phyloP scores from a whole-genome alignment of 2,329 filamentous ascomycete genomes.

The Ascochyta lentis region DNA sequence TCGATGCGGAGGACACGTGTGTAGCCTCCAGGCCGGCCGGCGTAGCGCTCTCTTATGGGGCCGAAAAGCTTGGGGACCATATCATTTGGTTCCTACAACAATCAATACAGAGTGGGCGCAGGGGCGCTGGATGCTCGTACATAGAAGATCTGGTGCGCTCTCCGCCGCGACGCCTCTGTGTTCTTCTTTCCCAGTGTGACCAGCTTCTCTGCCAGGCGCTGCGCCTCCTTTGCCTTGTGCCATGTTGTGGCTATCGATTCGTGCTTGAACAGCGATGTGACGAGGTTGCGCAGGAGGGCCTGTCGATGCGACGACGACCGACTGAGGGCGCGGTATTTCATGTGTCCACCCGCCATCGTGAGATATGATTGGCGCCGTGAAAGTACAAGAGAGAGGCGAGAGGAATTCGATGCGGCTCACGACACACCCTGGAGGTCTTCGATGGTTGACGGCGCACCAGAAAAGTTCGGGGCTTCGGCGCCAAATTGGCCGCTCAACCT shows the following conservation, averaged over 20 bases:
- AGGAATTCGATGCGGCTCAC: conserved; percentile 12
- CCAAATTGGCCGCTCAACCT: conserved; percentile 4
- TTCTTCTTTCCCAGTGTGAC: conserved; percentile 94
- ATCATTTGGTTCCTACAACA: conserved; percentile 66
- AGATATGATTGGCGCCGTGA: conserved; percentile 20
- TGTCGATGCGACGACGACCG: conserved; percentile 86
- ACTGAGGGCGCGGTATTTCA: conserved; percentile 88
- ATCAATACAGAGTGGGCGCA: conserved; percentile 24
- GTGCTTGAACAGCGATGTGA: conserved; percentile 91
- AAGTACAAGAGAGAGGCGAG: conserved; percentile 12
- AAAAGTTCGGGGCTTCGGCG: conserved; percentile 33
- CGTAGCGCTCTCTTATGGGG: conserved; percentile 79
- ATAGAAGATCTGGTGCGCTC: conserved; percentile 82
- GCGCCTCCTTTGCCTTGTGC: conserved; percentile 96
- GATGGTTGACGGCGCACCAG: conserved; percentile 16
- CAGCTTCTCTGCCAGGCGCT: conserved; percentile 90
- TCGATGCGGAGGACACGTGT: conserved; percentile 93
- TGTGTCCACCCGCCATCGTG: conserved; percentile 80
- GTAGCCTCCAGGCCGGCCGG: conserved; percentile 83
- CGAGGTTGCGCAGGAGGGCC: conserved; percentile 92
- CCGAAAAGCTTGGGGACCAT: conserved; percentile 89
- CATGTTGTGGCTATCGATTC: conserved; percentile 95
- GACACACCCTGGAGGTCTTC: conserved; percentile 4
- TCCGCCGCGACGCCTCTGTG: conserved; percentile 77
- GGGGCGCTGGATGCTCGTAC: conserved; percentile 62